A percentile compares a stretch with the other conserved stretches of the same genome.
Evolutionary conservation across 108 stramenopile genomes (phyloP).

Genomic region (Asterionellopsis glacialis): DNA sequence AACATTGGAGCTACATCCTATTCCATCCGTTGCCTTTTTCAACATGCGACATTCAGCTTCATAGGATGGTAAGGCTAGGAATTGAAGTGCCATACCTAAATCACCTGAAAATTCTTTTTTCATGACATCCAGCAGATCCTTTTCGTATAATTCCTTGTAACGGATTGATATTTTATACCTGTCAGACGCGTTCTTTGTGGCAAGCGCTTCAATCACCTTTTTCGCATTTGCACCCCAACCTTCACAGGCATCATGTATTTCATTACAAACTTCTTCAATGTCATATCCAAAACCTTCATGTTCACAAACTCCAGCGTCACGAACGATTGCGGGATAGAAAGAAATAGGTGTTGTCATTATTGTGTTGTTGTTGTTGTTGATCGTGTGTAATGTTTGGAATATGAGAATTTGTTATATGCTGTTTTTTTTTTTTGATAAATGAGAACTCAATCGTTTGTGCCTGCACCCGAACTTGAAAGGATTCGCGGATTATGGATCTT

Average conservation of each 20-base stretch:
- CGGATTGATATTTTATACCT: conserved; percentile 44
- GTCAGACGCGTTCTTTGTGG: conserved; percentile 26
- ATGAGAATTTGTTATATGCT: not conserved
- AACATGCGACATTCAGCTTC: conserved; percentile 70
- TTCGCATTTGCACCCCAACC: conserved; percentile 32
- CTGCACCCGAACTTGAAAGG: too few species aligned
- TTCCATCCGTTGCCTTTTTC: conserved; percentile 53
- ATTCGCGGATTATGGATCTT: too few species aligned
- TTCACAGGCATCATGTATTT: not conserved
- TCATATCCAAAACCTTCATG: not conserved
- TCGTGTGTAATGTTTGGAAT: too few species aligned
- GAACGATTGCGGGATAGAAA: not conserved
- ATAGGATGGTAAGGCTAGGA: conserved; percentile 46
- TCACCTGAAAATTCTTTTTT: conserved; percentile 7
- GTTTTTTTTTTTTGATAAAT: not conserved
- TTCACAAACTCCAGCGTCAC: not conserved
- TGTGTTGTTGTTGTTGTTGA: not conserved
- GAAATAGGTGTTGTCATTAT: not conserved
- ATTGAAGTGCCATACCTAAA: conserved; percentile 42
- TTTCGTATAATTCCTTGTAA: conserved; percentile 24
- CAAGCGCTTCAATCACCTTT: conserved; percentile 32
- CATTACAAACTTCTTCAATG: not conserved
- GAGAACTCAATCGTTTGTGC: too few species aligned
- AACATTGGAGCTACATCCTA: conserved; percentile 53
- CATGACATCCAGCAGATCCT: not conserved